A percentile compares a stretch with the other conserved stretches of the same genome.
Conservation (phyloP, 805 yeast species). For the Schwanniomyces polymorphus region DNA sequence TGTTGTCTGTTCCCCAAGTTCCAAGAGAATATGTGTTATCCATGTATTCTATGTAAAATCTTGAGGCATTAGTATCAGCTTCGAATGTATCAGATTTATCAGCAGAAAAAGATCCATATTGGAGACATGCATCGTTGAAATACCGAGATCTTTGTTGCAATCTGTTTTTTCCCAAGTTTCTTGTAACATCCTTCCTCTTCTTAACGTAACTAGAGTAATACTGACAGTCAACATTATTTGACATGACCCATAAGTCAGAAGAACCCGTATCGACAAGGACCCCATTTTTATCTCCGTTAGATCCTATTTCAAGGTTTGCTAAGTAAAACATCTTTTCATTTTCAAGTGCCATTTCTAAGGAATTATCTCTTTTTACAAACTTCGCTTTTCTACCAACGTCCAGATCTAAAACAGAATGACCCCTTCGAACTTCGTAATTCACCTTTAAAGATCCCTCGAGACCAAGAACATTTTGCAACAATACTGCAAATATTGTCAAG, state of each 20-base stretch:
- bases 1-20: constrained; percentile 36
- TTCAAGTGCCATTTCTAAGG: constrained; percentile 5
- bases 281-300: constrained; percentile 16
- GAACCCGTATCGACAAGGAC: constrained; percentile 36
- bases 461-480: neutral
- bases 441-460: constrained; percentile 7
- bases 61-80: constrained; percentile 21
- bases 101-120: constrained; percentile 38
- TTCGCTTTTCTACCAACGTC: constrained; percentile 3
- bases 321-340: constrained; percentile 15
- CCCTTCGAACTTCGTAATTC: constrained; percentile 20
- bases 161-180: constrained; percentile 8
- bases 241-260: constrained; percentile 28
- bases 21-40: constrained; percentile 54
- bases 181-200: neutral
- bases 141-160: constrained; percentile 17
- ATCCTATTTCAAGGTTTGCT: constrained; percentile 16
- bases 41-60: constrained; percentile 43
- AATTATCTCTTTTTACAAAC: constrained; percentile 4
- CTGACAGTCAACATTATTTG: constrained; percentile 14
- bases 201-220: neutral
- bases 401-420: constrained; percentile 9
- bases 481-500: neutral
- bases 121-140: constrained; percentile 22
- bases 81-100: constrained; percentile 30